A percentile compares a stretch with the other conserved stretches of the same genome.
These are phyloP conservation scores for Tolypocladium amazonense DNA, from an alignment of 2,329 filamentous ascomycete genomes.

Conservation along the genomic window DNA sequence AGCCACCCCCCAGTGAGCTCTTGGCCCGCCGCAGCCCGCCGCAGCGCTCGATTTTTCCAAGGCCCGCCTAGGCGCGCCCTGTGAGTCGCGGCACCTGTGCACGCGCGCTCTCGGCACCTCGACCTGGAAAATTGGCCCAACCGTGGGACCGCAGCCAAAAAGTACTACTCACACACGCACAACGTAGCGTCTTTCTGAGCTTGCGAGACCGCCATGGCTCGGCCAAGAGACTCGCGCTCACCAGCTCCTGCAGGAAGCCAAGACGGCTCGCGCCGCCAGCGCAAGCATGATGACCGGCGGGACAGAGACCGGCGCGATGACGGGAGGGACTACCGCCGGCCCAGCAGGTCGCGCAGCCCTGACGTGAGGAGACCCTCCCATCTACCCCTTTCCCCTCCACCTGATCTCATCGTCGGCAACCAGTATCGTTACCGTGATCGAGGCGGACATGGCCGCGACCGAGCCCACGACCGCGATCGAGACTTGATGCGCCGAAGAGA, in stretches of 20 bases:
- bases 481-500: slow-evolving; percentile 56
- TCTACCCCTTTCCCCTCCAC: slow-evolving; percentile 9
- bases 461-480: slow-evolving; percentile 31
- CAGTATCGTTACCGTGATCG: slow-evolving; percentile 52
- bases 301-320: slow-evolving; percentile 40
- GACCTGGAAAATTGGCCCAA: background rate
- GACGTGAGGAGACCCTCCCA: slow-evolving; percentile 38
- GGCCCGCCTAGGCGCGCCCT: background rate
- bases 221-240: slow-evolving; percentile 66
- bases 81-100: background rate
- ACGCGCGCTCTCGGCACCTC: background rate
- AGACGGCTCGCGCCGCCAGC: slow-evolving; percentile 58
- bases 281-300: slow-evolving; percentile 50
- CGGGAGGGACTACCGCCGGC: slow-evolving; percentile 40
- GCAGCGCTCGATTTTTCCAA: background rate
- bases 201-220: slow-evolving; percentile 43
- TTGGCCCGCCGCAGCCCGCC: background rate
- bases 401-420: slow-evolving; percentile 22
- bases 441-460: slow-evolving; percentile 30
- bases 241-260: slow-evolving; percentile 88
- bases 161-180: slow-evolving; percentile 24
- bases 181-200: slow-evolving; percentile 29
- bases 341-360: slow-evolving; percentile 51
- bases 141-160: slow-evolving; percentile 11
- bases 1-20: background rate